Conservation (phyloP, 352 stramenopile species). For the Pythium sukuiense region DNA sequence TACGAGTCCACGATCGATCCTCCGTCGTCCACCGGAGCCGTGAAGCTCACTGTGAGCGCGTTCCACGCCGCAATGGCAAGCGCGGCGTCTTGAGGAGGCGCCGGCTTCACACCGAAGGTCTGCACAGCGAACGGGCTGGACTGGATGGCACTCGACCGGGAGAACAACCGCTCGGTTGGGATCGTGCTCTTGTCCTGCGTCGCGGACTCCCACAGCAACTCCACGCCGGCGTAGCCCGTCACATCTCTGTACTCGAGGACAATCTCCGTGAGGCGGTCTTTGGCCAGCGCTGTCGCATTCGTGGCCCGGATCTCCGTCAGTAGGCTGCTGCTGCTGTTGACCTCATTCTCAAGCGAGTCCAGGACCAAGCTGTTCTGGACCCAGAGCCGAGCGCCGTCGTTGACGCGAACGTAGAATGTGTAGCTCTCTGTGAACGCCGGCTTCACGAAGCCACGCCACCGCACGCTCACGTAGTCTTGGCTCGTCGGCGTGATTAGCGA, state of each 20-base stretch:
- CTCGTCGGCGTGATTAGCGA: conserved; percentile 89
- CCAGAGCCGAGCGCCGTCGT: conserved; percentile 87
- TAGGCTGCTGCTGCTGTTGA: neutral
- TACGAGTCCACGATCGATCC: conserved; percentile 84
- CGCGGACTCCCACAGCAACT: conserved; percentile 86
- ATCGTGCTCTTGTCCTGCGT: conserved; percentile 90
- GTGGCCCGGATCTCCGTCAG: conserved; percentile 20
- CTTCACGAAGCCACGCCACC: conserved; percentile 89
- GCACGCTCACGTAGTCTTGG: conserved; percentile 93
- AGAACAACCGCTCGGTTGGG: conserved; percentile 85
- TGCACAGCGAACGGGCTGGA: conserved; percentile 65
- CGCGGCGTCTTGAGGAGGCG: conserved; percentile 36
- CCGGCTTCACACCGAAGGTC: conserved; percentile 57
- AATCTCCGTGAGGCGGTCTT: conserved; percentile 29
- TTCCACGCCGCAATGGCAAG: conserved; percentile 52
- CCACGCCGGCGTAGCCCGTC: conserved; percentile 75
- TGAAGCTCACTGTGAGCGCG: conserved; percentile 86
- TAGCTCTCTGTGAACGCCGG: conserved; percentile 83
- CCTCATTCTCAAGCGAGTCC: conserved; percentile 77
- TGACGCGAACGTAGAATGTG: conserved; percentile 74
- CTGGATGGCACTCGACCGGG: conserved; percentile 57
- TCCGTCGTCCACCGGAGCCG: conserved; percentile 77
- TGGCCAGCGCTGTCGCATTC: conserved; percentile 24
- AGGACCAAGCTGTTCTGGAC: conserved; percentile 80
- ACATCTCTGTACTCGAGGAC: conserved; percentile 95